Percentiles rank a stretch among this genome's conserved stretches.
Evolutionary conservation across 768 basidiomycete species (phyloP).

Genomic region (Strobilomyces confusus): DNA sequence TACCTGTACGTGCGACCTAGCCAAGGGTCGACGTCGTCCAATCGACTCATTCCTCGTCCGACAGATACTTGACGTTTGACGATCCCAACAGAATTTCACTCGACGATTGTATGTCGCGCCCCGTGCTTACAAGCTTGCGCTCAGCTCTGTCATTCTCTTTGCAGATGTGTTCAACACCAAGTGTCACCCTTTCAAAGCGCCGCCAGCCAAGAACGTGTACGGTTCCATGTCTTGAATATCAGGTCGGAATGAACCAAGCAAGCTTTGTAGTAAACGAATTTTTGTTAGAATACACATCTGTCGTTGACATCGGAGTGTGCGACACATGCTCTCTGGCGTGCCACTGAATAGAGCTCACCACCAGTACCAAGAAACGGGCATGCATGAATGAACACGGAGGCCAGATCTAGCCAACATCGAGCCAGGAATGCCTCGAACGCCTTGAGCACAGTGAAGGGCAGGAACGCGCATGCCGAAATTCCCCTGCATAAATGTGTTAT

Average conservation of each 20-base stretch:
- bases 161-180: slow-evolving; percentile 71
- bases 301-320: neutral
- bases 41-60: neutral
- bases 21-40: neutral
- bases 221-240: slow-evolving; percentile 21
- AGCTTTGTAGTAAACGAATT: neutral
- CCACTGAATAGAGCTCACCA: too few relatives aligned
- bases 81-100: slow-evolving; percentile 63
- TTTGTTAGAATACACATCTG: neutral
- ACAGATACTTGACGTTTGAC: slow-evolving; percentile 69
- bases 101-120: slow-evolving; percentile 47
- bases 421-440: too few relatives aligned
- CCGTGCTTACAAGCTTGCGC: neutral
- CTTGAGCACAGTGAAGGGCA: neutral
- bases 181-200: slow-evolving; percentile 63
- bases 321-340: neutral
- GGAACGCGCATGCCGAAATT: neutral
- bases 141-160: neutral
- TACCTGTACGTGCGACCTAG: slow-evolving; percentile 47
- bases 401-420: too few relatives aligned
- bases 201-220: slow-evolving; percentile 36
- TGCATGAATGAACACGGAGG: too few relatives aligned
- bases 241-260: neutral
- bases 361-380: too few relatives aligned
- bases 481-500: too few relatives aligned